These are phyloP conservation scores for Flueggea neowawraea DNA, from an alignment of 441 rosid species.

Conservation along the genomic window DNA sequence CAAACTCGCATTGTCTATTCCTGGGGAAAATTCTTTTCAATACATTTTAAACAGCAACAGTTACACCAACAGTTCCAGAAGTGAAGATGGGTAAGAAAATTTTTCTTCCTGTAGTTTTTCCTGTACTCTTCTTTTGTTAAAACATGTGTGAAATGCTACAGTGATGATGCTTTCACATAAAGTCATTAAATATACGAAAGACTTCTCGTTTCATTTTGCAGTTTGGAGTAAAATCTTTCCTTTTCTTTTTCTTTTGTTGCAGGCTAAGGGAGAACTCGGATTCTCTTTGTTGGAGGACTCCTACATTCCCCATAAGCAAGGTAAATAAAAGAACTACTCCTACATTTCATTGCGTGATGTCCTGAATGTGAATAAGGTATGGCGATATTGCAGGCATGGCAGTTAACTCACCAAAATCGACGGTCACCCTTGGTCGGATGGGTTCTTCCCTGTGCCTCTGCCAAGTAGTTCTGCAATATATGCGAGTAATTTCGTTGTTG, in stretches of 20 bases:
- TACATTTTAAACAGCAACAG: slow-evolving; percentile 16
- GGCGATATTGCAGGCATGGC: slow-evolving; percentile 44
- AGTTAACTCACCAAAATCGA: slow-evolving; percentile 29
- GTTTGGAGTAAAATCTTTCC: no score
- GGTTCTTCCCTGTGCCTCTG: slow-evolving; percentile 63
- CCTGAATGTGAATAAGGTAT: neutral
- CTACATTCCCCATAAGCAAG: slow-evolving; percentile 44
- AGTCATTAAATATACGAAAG: no score
- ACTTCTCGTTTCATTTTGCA: no score
- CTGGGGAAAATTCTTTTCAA: slow-evolving; percentile 20
- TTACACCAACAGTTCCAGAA: slow-evolving; percentile 14
- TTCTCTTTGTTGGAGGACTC: slow-evolving; percentile 69
- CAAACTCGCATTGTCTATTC: slow-evolving; percentile 31
- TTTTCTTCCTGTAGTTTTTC: neutral
- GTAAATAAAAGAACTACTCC: slow-evolving; percentile 18
- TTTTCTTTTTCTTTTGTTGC: slow-evolving; percentile 24
- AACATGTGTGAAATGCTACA: neutral
- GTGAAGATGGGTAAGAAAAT: slow-evolving; percentile 38
- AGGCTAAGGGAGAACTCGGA: slow-evolving; percentile 45
- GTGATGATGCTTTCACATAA: neutral
- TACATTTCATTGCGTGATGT: neutral
- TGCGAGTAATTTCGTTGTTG: neutral
- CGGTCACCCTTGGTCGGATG: slow-evolving; percentile 41
- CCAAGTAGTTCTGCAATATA: slow-evolving; percentile 26
- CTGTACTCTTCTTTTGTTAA: neutral